phyloP scores from a whole-genome alignment of 495 filamentous ascomycete species.

The Neurospora sp. region DNA sequence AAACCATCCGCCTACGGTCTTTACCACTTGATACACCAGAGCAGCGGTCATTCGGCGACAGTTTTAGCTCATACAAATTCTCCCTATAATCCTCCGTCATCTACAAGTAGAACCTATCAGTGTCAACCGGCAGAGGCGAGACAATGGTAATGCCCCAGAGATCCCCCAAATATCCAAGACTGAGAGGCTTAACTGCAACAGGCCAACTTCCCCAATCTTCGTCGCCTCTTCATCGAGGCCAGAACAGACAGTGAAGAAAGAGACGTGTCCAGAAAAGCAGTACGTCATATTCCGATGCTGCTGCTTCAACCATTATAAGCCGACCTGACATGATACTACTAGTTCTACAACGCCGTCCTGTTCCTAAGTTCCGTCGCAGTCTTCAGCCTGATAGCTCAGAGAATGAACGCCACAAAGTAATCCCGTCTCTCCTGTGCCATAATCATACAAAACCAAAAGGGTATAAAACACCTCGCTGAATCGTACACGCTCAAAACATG shows the following conservation, averaged over 20 bases:
- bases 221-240: constrained; percentile 92
- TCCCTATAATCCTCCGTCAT: background rate
- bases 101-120: background rate
- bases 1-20: background rate
- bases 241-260: constrained; percentile 90
- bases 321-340: constrained; percentile 1
- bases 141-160: background rate
- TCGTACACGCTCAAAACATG: background rate
- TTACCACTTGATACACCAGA: background rate
- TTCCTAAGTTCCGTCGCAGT: constrained; percentile 92
- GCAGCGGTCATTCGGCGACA: background rate
- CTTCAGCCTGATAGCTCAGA: constrained; percentile 83
- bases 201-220: constrained; percentile 89
- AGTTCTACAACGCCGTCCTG: constrained; percentile 97
- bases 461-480: background rate
- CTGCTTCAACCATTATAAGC: background rate
- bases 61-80: background rate
- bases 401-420: constrained; percentile 38
- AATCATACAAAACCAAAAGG: background rate
- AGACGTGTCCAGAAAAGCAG: constrained; percentile 85
- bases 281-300: constrained; percentile 32
- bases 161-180: background rate
- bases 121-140: background rate
- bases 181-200: constrained; percentile 14
- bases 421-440: background rate